These are phyloP conservation scores for Fusarium sp. DNA, from an alignment of 2,329 filamentous ascomycete species.

Conservation along the genomic window DNA sequence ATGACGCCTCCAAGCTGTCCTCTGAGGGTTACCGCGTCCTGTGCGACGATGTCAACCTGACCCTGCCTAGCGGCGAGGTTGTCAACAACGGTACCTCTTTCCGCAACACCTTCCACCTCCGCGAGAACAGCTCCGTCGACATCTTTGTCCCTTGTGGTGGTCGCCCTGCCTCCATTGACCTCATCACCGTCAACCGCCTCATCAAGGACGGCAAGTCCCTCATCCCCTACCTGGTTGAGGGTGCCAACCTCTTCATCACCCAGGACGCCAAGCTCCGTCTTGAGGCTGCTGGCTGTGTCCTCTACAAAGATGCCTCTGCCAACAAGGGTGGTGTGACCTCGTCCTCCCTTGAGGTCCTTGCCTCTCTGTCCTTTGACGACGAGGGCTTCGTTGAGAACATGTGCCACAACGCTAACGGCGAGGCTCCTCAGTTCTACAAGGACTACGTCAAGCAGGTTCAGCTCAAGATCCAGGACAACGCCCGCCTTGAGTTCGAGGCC, in stretches of 20 bases:
- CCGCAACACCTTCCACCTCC: constrained; percentile 97
- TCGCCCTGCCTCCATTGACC: constrained; percentile 94
- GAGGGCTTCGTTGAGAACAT: constrained; percentile 90
- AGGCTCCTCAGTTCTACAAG: constrained; percentile 90
- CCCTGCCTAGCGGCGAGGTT: constrained; percentile 86
- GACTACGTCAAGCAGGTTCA: constrained; percentile 94
- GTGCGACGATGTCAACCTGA: constrained; percentile 90
- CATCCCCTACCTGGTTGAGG: constrained; percentile 96
- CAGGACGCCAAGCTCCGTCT: constrained; percentile 97
- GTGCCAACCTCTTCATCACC: constrained; percentile 98
- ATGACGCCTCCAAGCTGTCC: constrained; percentile 87
- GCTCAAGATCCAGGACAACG: constrained; percentile 90
- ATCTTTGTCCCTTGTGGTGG: constrained; percentile 96
- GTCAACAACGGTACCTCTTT: constrained; percentile 93
- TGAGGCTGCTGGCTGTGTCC: constrained; percentile 91
- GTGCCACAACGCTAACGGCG: constrained; percentile 81
- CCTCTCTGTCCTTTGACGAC: constrained; percentile 94
- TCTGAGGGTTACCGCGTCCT: constrained; percentile 90
- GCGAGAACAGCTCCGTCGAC: constrained; percentile 81
- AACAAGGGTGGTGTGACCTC: constrained; percentile 99
- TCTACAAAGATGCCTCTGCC: constrained; percentile 97
- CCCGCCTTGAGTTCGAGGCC: constrained; percentile 93
- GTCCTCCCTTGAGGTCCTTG: constrained; percentile 94
- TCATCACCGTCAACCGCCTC: constrained; percentile 86
- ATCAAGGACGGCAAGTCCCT: constrained; percentile 89